These are phyloP conservation scores for Millerago galiae DNA, from an alignment of 805 yeast genomes.

Conservation along the genomic window DNA sequence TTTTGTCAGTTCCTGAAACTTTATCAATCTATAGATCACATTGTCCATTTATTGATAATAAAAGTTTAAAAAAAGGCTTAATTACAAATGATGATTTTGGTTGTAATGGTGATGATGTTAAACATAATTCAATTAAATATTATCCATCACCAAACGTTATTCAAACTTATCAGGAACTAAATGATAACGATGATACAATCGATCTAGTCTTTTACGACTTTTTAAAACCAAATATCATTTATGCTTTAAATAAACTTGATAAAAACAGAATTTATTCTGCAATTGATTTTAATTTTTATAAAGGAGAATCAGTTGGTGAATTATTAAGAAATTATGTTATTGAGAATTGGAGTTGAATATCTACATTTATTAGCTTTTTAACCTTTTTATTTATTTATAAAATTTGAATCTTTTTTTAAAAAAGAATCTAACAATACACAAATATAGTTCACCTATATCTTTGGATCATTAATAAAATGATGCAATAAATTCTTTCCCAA, in stretches of 20 bases:
- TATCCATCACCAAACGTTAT: constrained; percentile 77
- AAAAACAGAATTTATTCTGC: constrained; percentile 25
- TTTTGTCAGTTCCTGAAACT: constrained; percentile 22
- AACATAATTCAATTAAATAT: constrained; percentile 51
- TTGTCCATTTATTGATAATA: constrained; percentile 13
- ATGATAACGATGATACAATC: constrained; percentile 28
- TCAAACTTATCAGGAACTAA: constrained; percentile 37
- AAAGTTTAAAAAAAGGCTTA: constrained; percentile 54
- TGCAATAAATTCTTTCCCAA: constrained; percentile 14
- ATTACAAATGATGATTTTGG: constrained; percentile 84
- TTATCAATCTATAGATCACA: constrained; percentile 1
- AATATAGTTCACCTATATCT: constrained; percentile 5
- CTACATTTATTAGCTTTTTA: constrained; percentile 1
- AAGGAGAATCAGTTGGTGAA: constrained; percentile 37
- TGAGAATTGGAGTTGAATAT: constrained; percentile 25
- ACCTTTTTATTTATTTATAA: constrained; percentile 12
- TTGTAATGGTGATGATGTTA: constrained; percentile 77
- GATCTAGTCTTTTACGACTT: constrained; percentile 80
- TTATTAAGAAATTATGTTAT: constrained; percentile 36
- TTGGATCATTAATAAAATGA: constrained; percentile 20
- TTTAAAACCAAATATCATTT: constrained; percentile 45
- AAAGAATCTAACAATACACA: constrained; percentile 21
- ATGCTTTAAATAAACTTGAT: constrained; percentile 34
- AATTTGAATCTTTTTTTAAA: constrained; percentile 1
- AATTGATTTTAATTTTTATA: constrained; percentile 32